Percentiles rank a stretch among this genome's conserved stretches.
Evolutionary conservation across 176 grass and related monocot species (phyloP).

Genomic region (Ampelocalamus luodianensis): DNA sequence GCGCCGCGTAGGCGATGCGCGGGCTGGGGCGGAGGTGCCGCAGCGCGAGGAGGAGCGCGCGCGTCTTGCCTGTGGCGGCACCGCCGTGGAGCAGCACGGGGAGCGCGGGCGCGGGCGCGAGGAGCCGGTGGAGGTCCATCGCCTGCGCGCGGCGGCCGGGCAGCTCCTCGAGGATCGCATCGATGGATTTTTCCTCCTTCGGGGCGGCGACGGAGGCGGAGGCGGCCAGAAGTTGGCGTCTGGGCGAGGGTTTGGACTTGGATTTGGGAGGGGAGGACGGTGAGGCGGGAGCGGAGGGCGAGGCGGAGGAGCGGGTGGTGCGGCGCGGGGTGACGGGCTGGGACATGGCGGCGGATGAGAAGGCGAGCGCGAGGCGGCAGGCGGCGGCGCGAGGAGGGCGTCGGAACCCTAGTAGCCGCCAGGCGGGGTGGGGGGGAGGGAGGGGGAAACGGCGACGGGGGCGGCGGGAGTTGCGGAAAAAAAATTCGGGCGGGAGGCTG

Average conservation of each 20-base stretch:
- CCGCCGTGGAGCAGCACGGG: slow-evolving; percentile 73
- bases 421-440: neutral
- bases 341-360: slow-evolving; percentile 36
- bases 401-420: slow-evolving; percentile 40
- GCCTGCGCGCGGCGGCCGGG: slow-evolving; percentile 67
- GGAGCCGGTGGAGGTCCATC: slow-evolving; percentile 63
- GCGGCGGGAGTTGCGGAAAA: neutral
- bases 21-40: slow-evolving; percentile 54
- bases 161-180: slow-evolving; percentile 35
- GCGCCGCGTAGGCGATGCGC: slow-evolving; percentile 60
- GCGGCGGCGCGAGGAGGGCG: neutral
- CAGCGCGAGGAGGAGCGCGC: slow-evolving; percentile 66
- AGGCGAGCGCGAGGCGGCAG: neutral
- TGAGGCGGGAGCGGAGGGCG: neutral
- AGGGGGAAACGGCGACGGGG: slow-evolving; percentile 30
- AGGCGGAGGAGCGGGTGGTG: slow-evolving; percentile 46
- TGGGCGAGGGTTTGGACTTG: slow-evolving; percentile 36
- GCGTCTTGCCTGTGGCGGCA: slow-evolving; percentile 76
- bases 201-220: neutral
- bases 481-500: slow-evolving; percentile 10
- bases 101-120: slow-evolving; percentile 64
- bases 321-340: slow-evolving; percentile 55
- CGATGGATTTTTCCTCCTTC: neutral
- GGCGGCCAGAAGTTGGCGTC: slow-evolving; percentile 1
- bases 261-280: slow-evolving; percentile 42